Base-by-base conservation (phyloP, 2,329 filamentous ascomycete genomes). In the Geosmithia flava region DNA sequence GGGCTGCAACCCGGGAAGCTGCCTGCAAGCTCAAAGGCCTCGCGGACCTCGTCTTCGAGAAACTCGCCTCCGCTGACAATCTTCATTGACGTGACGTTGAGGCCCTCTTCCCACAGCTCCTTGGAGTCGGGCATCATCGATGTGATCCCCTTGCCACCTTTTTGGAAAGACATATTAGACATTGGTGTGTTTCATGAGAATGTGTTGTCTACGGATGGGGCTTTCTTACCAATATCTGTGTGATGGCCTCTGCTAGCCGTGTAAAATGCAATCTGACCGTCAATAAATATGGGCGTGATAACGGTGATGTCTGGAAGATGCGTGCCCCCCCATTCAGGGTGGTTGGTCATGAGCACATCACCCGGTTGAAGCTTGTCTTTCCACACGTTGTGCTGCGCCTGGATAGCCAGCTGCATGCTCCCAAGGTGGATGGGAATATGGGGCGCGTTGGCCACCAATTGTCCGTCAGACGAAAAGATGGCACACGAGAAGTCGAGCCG, bases 51-150 rank as follows among this genome's bases (percentile, higher is more conserved):
- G 6, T 58, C 53, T 40, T 67, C 64, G 19, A 62, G 56, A 46
- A 68, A 68, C 10, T 60, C 49, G 20, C 63, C 62, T 15, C 57
- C 55, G 8, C 59, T 66, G 37, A 67, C 62, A 7, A 67, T 59
- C 49, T 65, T 65, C 56, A 66, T 61, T 1, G 62, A 58, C 6
- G 60, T 60, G 30, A 70, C 64, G 11, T 59, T 63, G 33, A 66
- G 60, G 4, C 69, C 69, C 48, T 72, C 69, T 50, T 72, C 63
- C 64, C 66, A 71, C 3, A 71, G 53, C 51, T 65, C 59, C 10
- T 56, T 66, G 7, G 61, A 65, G 37, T 68, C 63, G 3, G 68
- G 65, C 52, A 65, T 65, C 68, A 70, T 70, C 4, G 62, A 64
- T 3, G 61, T 64, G 8, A 62, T 64, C 5, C 61, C 59, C 19